These are phyloP conservation scores for Solanum paucissectum DNA, from an alignment of 257 asterid species.

Conservation along the genomic window DNA sequence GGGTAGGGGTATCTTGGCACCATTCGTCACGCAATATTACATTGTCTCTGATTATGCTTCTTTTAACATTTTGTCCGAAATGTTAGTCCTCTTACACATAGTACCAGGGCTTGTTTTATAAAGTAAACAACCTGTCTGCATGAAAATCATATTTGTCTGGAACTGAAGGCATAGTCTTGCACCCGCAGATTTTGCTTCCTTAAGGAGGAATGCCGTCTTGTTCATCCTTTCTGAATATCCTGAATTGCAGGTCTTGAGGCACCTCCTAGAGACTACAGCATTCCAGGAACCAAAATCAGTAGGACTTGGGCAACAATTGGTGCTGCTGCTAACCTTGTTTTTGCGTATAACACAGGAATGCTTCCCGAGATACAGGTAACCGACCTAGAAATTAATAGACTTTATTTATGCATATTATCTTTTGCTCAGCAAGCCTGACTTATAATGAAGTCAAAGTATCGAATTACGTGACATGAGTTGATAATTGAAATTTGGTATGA, in stretches of 20 bases:
- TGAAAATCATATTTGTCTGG: background rate
- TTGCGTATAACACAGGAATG: conserved; percentile 95
- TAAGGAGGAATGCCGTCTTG: background rate
- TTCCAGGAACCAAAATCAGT: conserved; percentile 39
- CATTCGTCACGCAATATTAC: background rate
- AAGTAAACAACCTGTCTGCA: background rate
- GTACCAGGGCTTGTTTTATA: background rate
- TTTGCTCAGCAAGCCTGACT: background rate
- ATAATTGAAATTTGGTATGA: background rate
- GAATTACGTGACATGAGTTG: background rate
- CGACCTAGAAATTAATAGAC: background rate
- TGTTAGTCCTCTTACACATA: background rate
- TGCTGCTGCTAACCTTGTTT: conserved; percentile 78
- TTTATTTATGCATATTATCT: background rate
- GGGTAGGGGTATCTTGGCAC: background rate
- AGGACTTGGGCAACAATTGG: conserved; percentile 63
- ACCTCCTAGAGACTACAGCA: conserved; percentile 50
- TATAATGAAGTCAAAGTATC: background rate
- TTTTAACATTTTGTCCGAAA: background rate
- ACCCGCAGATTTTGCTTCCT: background rate
- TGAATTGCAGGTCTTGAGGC: conserved; percentile 22
- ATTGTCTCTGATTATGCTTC: background rate
- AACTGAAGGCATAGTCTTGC: background rate
- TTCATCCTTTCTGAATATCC: background rate
- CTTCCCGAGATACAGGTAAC: conserved; percentile 86